Base-by-base conservation (phyloP, 2,329 filamentous ascomycete genomes). In the Cryphonectria nitschkei region DNA sequence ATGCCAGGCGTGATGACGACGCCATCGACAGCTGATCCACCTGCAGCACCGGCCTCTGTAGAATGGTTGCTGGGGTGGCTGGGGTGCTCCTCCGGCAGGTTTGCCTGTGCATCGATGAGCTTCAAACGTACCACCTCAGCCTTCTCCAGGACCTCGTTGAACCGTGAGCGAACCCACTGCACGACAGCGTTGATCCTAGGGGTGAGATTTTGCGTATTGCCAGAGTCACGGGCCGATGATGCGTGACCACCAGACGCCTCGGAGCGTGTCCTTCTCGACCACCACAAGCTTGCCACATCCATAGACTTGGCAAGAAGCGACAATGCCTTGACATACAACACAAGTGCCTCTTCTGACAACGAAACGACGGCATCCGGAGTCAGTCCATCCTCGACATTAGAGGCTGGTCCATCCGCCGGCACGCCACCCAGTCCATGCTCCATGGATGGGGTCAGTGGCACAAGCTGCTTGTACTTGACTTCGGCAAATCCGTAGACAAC, bases 401-500 rank as follows among this genome's bases (percentile, higher is more conserved):
- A 87, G 16, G 81, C 78, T 14, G 82, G 80, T 76, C 86, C 84
- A 4, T 91, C 89, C 11, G 83, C 78, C 4, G 83, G 82, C n/a
- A 87, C 80, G 19, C 90, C 89, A 8, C 91, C 90, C 4, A 94
- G 85, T 7, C 89, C 90, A 75, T 92, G 89, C 65, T 93, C 90
- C 74, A 87, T 88, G 0, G 93, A 95, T 1, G 95, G 96, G 1
- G 93, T 90, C 61, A 96, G 84, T 3, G 96, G 96, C 65, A 98
- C 89, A n/a, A 99, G 87, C 80, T 99, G 96, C 81, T 97, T 96
- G 82, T 97, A 98, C 81, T 99, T 99, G 78, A 99, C 95, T 82
- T 99, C 95, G 7, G 96, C 96, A 81, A 99, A 98, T 3, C 95
- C 95, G 79, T 95, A 99, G 2, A 99, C 95, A 62, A 98, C 96